phyloP scores from a whole-genome alignment of 2,329 filamentous ascomycete species.

The Fusarium sp. region DNA sequence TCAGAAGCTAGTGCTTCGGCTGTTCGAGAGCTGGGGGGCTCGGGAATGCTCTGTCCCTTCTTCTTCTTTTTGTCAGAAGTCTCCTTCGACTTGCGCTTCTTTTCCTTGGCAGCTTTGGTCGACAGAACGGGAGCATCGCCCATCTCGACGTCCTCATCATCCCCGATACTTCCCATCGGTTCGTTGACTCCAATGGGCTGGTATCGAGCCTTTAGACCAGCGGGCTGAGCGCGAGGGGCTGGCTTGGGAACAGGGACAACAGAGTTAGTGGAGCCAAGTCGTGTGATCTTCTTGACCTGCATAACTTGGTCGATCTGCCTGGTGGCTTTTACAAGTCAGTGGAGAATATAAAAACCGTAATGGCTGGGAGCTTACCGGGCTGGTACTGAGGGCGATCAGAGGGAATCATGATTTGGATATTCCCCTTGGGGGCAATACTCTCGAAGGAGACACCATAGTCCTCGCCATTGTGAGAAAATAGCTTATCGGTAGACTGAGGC shows the following conservation, averaged over 20 bases:
- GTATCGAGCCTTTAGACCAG: constrained; percentile 73
- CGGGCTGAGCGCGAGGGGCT: constrained; percentile 70
- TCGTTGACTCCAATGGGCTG: constrained; percentile 68
- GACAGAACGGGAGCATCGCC: constrained; percentile 47
- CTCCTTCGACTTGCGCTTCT: constrained; percentile 45
- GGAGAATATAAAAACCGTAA: not conserved
- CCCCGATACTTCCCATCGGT: constrained; percentile 53
- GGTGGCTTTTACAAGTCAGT: constrained; percentile 36
- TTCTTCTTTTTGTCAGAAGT: constrained; percentile 46
- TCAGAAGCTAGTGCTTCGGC: constrained; percentile 31
- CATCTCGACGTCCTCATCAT: constrained; percentile 59
- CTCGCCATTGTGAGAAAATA: constrained; percentile 71
- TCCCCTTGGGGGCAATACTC: constrained; percentile 57
- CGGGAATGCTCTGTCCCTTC: constrained; percentile 28
- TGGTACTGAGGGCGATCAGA: constrained; percentile 64
- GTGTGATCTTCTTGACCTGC: constrained; percentile 71
- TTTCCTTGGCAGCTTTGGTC: constrained; percentile 43
- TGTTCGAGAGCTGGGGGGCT: constrained; percentile 24
- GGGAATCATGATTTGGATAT: constrained; percentile 70
- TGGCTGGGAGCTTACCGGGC: constrained; percentile 55
- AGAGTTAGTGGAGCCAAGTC: constrained; percentile 56
- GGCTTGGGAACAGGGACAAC: constrained; percentile 59
- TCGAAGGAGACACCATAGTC: constrained; percentile 70
- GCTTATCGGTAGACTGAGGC: constrained; percentile 59
- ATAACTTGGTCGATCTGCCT: constrained; percentile 66